These are phyloP conservation scores for Simplicillium aogashimaense DNA, from an alignment of 2,329 filamentous ascomycete species.

Conservation along the genomic window DNA sequence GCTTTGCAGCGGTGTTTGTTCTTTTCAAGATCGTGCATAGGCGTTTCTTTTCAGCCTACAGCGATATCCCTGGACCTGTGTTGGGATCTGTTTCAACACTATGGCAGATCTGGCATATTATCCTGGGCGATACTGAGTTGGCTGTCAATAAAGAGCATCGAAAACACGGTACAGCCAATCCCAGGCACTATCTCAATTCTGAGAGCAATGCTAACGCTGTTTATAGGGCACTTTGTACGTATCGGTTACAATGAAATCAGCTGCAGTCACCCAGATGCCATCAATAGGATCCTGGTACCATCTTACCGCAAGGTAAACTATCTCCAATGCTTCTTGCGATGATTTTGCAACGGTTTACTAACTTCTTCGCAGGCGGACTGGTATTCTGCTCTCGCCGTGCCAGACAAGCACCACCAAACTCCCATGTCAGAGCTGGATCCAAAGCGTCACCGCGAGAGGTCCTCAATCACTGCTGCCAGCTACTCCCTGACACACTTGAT, in stretches of 20 bases:
- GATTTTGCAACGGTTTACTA: neutral
- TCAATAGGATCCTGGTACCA: neutral
- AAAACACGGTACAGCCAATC: neutral
- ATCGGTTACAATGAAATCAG: conserved; percentile 1
- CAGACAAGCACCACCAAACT: conserved; percentile 1
- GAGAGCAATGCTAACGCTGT: neutral
- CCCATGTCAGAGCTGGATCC: conserved; percentile 1
- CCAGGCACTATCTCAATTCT: neutral
- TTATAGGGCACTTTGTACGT: neutral
- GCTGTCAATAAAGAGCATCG: neutral
- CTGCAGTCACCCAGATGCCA: conserved; percentile 1
- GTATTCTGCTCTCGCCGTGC: conserved; percentile 1
- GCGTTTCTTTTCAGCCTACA: conserved; percentile 1
- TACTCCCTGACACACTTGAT: neutral
- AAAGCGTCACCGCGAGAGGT: neutral
- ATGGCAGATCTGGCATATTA: conserved; percentile 1
- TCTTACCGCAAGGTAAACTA: conserved; percentile 1
- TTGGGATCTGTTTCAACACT: neutral
- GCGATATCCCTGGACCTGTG: conserved; percentile 1
- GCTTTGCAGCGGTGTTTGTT: too few relatives aligned
- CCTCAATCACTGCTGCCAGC: neutral
- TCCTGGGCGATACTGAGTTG: conserved; percentile 1
- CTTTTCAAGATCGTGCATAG: neutral
- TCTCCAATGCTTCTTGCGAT: neutral
- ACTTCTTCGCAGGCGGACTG: neutral